Evolutionary conservation across 2,329 filamentous ascomycete genomes (phyloP).

Genomic region (Fusarium circinatum): DNA sequence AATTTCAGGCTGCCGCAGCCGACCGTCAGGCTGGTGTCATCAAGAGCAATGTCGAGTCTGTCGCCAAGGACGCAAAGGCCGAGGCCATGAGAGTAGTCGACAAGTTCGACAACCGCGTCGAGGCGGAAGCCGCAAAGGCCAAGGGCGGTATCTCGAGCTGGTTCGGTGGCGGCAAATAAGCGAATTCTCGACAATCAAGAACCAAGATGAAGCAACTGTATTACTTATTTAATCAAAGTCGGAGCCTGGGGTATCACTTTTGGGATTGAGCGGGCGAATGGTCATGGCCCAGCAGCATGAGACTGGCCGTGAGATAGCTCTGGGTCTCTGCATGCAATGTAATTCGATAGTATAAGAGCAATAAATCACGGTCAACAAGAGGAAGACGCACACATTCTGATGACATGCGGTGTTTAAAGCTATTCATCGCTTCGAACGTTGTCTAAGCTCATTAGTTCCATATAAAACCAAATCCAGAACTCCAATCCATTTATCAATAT

Average conservation of each 20-base stretch:
- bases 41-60: slow-evolving; percentile 68
- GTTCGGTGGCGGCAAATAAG: slow-evolving; percentile 72
- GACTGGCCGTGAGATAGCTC: slow-evolving; percentile 17
- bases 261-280: slow-evolving; percentile 23
- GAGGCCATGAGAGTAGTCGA: slow-evolving; percentile 79
- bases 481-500: slow-evolving; percentile 13
- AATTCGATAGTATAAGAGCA: slow-evolving; percentile 30
- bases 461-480: slow-evolving; percentile 19
- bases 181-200: neutral
- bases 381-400: neutral
- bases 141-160: slow-evolving; percentile 87
- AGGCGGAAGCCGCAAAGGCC: slow-evolving; percentile 80
- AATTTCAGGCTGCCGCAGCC: slow-evolving; percentile 61
- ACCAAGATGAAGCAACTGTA: slow-evolving; percentile 12
- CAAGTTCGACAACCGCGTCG: slow-evolving; percentile 83
- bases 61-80: slow-evolving; percentile 71
- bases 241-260: slow-evolving; percentile 10
- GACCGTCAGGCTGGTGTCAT: slow-evolving; percentile 71
- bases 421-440: neutral
- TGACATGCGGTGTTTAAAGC: neutral
- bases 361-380: slow-evolving; percentile 19
- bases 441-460: slow-evolving; percentile 32
- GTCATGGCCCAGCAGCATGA: slow-evolving; percentile 15
- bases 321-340: slow-evolving; percentile 15
- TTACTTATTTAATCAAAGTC: slow-evolving; percentile 24